Evolutionary conservation across 257 asterid species (phyloP).

Genomic region (Jacaranda mimosifolia): DNA sequence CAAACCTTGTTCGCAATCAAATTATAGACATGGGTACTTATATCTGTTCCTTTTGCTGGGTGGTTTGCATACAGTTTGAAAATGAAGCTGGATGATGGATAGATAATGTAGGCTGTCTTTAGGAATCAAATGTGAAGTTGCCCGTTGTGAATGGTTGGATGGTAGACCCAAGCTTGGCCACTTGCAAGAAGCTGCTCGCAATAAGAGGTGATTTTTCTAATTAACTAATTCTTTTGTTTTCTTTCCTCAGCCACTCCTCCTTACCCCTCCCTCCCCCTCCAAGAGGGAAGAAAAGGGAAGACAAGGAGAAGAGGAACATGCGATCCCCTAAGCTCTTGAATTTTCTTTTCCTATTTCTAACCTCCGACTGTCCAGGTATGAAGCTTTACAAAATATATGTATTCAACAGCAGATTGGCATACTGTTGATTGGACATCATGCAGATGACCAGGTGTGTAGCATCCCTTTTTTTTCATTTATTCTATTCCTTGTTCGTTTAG

Average conservation of each 20-base stretch:
- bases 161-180: conserved; percentile 85
- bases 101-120: conserved; percentile 61
- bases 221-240: neutral
- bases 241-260: neutral
- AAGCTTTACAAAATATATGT: conserved; percentile 67
- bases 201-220: conserved; percentile 65
- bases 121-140: conserved; percentile 90
- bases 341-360: conserved; percentile 9
- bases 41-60: conserved; percentile 27
- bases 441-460: conserved; percentile 88
- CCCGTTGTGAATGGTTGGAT: conserved; percentile 78
- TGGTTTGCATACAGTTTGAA: conserved; percentile 28
- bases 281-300: neutral
- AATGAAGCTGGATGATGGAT: conserved; percentile 45
- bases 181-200: conserved; percentile 93
- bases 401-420: conserved; percentile 58
- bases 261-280: neutral
- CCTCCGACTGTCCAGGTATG: conserved; percentile 60
- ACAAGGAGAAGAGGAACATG: neutral
- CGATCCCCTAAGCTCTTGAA: neutral
- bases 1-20: conserved; percentile 62
- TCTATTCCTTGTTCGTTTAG: neutral
- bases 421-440: conserved; percentile 89
- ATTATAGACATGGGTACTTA: conserved; percentile 77
- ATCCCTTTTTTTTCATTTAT: conserved; percentile 6